Evolutionary conservation across 2,329 filamentous ascomycete genomes (phyloP).

Genomic region (Achaetomium macrosporum): DNA sequence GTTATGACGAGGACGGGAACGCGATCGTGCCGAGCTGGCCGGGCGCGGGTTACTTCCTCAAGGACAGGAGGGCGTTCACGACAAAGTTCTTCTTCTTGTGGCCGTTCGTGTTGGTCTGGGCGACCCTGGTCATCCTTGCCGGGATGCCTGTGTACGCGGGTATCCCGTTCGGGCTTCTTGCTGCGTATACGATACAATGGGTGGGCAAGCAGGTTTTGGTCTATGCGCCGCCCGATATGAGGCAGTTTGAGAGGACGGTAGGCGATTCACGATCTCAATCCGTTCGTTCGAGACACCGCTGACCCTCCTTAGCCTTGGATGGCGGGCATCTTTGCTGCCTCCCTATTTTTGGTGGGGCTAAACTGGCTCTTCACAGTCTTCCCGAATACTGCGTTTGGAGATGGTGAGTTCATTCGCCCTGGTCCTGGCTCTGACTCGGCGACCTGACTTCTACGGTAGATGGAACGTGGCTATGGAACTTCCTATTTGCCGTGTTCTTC

Average conservation of each 20-base stretch:
- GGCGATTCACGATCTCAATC: conserved; percentile 25
- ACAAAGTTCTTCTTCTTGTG: conserved; percentile 84
- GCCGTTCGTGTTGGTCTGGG: conserved; percentile 72
- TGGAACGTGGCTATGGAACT: conserved; percentile 66
- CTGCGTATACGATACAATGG: conserved; percentile 69
- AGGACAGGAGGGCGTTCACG: conserved; percentile 72
- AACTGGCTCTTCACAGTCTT: conserved; percentile 72
- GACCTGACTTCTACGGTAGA: conserved; percentile 24
- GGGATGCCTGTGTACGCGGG: conserved; percentile 68
- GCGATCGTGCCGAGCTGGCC: conserved; percentile 65
- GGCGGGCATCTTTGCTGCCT: conserved; percentile 84
- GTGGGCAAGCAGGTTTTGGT: conserved; percentile 69
- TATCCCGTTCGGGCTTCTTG: conserved; percentile 62
- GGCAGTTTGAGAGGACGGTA: conserved; percentile 82
- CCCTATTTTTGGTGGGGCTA: conserved; percentile 72
- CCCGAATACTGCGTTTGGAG: conserved; percentile 37
- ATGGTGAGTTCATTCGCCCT: conserved; percentile 44
- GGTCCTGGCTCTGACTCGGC: neutral
- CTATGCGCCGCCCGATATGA: conserved; percentile 83
- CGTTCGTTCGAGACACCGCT: conserved; percentile 18
- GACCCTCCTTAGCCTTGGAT: conserved; percentile 66
- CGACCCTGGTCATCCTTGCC: conserved; percentile 65
- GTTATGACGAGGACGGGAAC: conserved; percentile 74
- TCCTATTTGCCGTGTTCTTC: conserved; percentile 63
- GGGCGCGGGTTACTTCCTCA: conserved; percentile 62